These are phyloP conservation scores for Poa annua DNA, from an alignment of 176 grass and related monocot genomes.

Conservation along the genomic window DNA sequence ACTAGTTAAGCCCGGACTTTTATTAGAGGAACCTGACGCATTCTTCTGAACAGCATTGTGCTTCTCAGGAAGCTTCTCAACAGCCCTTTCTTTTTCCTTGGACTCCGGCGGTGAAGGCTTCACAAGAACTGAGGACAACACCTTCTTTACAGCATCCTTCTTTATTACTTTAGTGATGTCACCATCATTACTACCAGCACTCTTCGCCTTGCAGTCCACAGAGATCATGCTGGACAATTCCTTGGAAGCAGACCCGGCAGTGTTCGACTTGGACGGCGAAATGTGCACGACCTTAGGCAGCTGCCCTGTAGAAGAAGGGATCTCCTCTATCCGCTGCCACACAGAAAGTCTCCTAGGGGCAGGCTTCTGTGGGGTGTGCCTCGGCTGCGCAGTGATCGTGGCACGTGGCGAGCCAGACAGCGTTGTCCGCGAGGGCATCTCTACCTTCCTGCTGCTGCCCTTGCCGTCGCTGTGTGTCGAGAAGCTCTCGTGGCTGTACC, in stretches of 20 bases:
- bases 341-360: constrained; percentile 71
- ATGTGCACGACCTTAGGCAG: constrained; percentile 47
- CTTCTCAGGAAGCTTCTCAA: constrained; percentile 48
- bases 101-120: constrained; percentile 43
- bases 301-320: constrained; percentile 47
- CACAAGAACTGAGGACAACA: constrained; percentile 50
- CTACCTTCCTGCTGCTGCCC: constrained; percentile 65
- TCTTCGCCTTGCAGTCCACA: constrained; percentile 47
- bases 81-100: constrained; percentile 48
- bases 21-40: constrained; percentile 30
- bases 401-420: constrained; percentile 32
- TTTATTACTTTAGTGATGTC: constrained; percentile 52
- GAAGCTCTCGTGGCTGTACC: constrained; percentile 30
- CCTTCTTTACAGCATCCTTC: constrained; percentile 63
- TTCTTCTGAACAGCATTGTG: constrained; percentile 40
- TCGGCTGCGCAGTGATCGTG: constrained; percentile 22
- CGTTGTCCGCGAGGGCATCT: constrained; percentile 10
- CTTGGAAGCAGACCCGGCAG: constrained; percentile 32
- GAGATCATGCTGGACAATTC: constrained; percentile 48
- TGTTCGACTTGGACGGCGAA: constrained; percentile 50
- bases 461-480: constrained; percentile 47
- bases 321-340: constrained; percentile 87
- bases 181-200: constrained; percentile 45
- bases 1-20: constrained; percentile 16
- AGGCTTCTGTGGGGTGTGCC: constrained; percentile 47